Evolutionary conservation across 2,329 filamentous ascomycete genomes (phyloP).

Genomic region (Zymoseptoria crescenta): DNA sequence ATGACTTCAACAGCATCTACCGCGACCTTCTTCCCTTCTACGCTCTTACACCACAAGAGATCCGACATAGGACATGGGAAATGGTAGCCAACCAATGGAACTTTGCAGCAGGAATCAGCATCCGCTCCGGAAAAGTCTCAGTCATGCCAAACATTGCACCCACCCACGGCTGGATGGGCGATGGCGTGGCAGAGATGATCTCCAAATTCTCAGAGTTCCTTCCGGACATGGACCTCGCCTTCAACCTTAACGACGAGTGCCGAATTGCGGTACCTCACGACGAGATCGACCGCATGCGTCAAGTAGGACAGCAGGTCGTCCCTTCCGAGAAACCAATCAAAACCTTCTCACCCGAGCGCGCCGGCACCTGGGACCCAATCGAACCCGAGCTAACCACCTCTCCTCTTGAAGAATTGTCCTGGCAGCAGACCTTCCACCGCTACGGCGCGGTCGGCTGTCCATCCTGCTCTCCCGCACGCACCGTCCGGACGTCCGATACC

Average conservation of each 20-base stretch:
- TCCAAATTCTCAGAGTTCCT: slow-evolving; percentile 46
- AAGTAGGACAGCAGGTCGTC: slow-evolving; percentile 11
- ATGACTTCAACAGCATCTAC: slow-evolving; percentile 54
- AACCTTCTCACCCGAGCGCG: slow-evolving; percentile 33
- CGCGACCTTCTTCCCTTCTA: slow-evolving; percentile 50
- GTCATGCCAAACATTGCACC: slow-evolving; percentile 41
- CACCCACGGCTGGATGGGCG: slow-evolving; percentile 53
- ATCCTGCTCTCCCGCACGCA: slow-evolving; percentile 52
- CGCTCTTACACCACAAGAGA: slow-evolving; percentile 42
- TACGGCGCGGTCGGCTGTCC: slow-evolving; percentile 51
- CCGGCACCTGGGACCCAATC: slow-evolving; percentile 31
- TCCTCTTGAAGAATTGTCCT: slow-evolving; percentile 26
- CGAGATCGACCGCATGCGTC: slow-evolving; percentile 32
- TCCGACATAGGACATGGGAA: slow-evolving; percentile 47
- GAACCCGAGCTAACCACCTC: slow-evolving; percentile 12
- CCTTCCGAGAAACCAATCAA: slow-evolving; percentile 9
- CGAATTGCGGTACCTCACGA: slow-evolving; percentile 49
- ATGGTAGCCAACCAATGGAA: slow-evolving; percentile 48
- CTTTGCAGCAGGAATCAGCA: slow-evolving; percentile 48
- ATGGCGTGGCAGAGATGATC: slow-evolving; percentile 48
- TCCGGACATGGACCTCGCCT: slow-evolving; percentile 56
- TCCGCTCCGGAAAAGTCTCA: slow-evolving; percentile 46
- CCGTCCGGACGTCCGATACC: slow-evolving; percentile 55
- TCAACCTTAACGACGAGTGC: slow-evolving; percentile 56
- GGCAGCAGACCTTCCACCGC: slow-evolving; percentile 34